Base-by-base conservation (phyloP, 495 filamentous ascomycete genomes). In the Penicillium salamii region DNA sequence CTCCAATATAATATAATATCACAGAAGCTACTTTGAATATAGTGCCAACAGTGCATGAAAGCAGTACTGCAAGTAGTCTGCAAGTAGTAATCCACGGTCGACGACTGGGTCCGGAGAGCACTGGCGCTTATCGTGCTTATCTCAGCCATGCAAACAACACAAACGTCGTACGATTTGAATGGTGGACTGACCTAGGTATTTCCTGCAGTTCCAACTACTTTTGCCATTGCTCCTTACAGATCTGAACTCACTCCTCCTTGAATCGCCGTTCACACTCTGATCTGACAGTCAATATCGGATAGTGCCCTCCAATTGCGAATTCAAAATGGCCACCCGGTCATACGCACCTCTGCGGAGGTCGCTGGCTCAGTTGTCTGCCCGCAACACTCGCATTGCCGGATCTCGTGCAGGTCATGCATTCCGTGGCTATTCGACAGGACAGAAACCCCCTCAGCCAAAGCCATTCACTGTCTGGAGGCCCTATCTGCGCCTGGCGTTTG, bases 401-500 rank as follows among this genome's bases (percentile, higher is more conserved):
- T 57, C 53, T 38, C 54, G 49, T 36, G 26, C 60, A 20, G 53
- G 55, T 14, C 40, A 34, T 4, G 51, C 60, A 15, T 58, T 62
- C 38, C 67, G 69, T 37, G 61, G 61, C 14, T 68, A 66, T 47
- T 61, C 62, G 2, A 63, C 69, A 1, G 62, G 62, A 23, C 55
- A 66, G 29, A 53, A 50, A 3, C 47, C 60, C 5, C 54, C 42
- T 19, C 46, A 59, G 29, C 47, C 59, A 7, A 59, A 67, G 39
- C 53, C 59, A 11, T 75, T 72, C 40, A 73, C 67, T 11, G 77
- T 81, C 9, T 76, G 66, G 63, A 61, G 71, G 42, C 79, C 79
- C 7, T 78, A 80, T 48, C 62, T 77, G 38, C 77, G 84, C 39
- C 66, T 89, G 15, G 72, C 77, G 8, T 56, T 88, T 46, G 83